These are phyloP conservation scores for Flaveria robusta DNA, from an alignment of 129 eudicot genomes.

Conservation along the genomic window DNA sequence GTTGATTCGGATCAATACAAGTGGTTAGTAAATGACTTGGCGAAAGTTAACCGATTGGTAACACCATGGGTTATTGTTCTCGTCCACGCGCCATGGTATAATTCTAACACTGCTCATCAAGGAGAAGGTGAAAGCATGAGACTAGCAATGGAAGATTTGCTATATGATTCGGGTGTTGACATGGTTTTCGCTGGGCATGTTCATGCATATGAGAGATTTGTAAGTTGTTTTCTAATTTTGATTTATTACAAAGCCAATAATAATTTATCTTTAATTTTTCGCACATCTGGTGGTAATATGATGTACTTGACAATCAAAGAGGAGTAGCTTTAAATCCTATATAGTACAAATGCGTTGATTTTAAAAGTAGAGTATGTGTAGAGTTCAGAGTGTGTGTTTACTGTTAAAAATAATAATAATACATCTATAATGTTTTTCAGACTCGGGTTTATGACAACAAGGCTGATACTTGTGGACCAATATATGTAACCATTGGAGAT, in stretches of 20 bases:
- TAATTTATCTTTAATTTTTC: too few relatives aligned
- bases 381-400: too few relatives aligned
- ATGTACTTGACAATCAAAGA: too few relatives aligned
- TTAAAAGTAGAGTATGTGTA: too few relatives aligned
- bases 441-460: conserved; percentile 67
- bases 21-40: conserved; percentile 72
- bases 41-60: conserved; percentile 42
- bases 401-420: neutral
- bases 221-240: conserved; percentile 35
- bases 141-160: conserved; percentile 62
- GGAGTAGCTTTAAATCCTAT: too few relatives aligned
- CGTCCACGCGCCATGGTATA: conserved; percentile 87
- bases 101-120: conserved; percentile 66
- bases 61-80: conserved; percentile 77
- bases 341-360: too few relatives aligned
- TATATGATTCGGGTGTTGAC: conserved; percentile 63
- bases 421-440: conserved; percentile 25
- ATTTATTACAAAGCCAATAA: too few relatives aligned
- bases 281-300: too few relatives aligned
- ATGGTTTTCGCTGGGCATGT: conserved; percentile 77
- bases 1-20: conserved; percentile 56
- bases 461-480: conserved; percentile 69
- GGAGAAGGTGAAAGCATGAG: conserved; percentile 94
- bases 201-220: conserved; percentile 92
- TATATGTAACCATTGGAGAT: conserved; percentile 78